Evolutionary conservation across 305 asterid species (phyloP), one percentile per base, ranked within the genome.

Genomic region (Ajuga reptans): DNA sequence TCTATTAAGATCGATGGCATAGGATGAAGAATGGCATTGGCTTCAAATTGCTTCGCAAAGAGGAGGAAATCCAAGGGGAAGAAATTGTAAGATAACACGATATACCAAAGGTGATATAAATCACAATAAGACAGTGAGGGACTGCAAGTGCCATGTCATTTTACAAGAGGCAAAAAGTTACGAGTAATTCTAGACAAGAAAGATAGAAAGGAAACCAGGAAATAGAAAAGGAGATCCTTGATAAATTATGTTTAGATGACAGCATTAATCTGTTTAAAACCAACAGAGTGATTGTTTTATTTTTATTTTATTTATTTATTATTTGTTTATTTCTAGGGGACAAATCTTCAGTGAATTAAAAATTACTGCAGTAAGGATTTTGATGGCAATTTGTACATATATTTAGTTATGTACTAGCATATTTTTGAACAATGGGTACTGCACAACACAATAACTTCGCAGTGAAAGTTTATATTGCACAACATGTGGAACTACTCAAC

Each of bases 401-500:
- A 49, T 12, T 61, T 64, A 49, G 27, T 21, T 5, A 7, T 1
- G 39, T 34, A 39, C 11, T 49, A 9, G 60, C 27, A 29, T 61
- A 50, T 70, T 59, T 59, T 54, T 65, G 17, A 54, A 51, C 2
- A 50, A 24, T 71, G 47, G 49, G 46, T 43, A 54, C 24, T 17
- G 51, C 11, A 21, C 33, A 50, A 29, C 58, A 31, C 62, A 56
- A 27, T 11, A 59, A 9, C 21, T 64, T 76, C 74, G 72, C 16
- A 68, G 24, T 73, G 62, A 61, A 62, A 66, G 42, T 34, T 66
- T 51, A 66, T 56, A 27, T 64, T 33, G 66, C 64, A 41, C 61
- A 9, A 31, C 17, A 52, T 52, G 31, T 6, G 29, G 16, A 64
- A 17, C 36, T 24, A 8, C 70, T 18, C 24, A 60, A 33, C 1